A percentile compares a stretch with the other conserved stretches of the same genome.
Evolutionary conservation across 768 basidiomycete species (phyloP).

Genomic region (Steccherinum ochraceum): DNA sequence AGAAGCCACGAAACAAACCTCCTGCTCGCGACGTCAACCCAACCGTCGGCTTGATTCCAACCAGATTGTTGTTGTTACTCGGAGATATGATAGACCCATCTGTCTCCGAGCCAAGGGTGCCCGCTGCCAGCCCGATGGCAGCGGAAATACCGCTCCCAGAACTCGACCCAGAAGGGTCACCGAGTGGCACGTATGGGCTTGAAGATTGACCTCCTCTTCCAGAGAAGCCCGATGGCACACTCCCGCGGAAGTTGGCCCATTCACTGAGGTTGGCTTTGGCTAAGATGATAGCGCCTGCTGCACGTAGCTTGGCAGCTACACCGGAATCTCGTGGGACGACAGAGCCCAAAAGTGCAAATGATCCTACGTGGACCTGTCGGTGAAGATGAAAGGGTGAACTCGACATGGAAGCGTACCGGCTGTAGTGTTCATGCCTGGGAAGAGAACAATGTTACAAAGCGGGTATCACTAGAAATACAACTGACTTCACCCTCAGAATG

Average conservation of each 20-base stretch:
- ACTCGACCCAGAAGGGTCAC: slow-evolving; percentile 45
- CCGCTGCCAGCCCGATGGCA: slow-evolving; percentile 38
- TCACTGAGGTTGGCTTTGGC: slow-evolving; percentile 38
- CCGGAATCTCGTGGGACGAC: slow-evolving; percentile 28
- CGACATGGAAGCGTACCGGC: slow-evolving; percentile 12
- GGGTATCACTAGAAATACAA: no score
- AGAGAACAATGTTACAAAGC: neutral
- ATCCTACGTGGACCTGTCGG: slow-evolving; percentile 10
- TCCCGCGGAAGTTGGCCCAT: slow-evolving; percentile 36
- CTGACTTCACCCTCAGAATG: slow-evolving; percentile 24
- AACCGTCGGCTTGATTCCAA: slow-evolving; percentile 31
- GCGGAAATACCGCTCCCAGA: slow-evolving; percentile 47
- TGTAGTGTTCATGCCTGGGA: slow-evolving; percentile 31
- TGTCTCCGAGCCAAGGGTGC: slow-evolving; percentile 40
- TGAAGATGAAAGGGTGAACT: no score
- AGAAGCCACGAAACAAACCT: slow-evolving; percentile 20
- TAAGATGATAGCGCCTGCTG: slow-evolving; percentile 33
- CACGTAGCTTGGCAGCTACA: slow-evolving; percentile 25
- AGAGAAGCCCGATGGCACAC: slow-evolving; percentile 36
- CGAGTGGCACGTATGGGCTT: slow-evolving; percentile 35
- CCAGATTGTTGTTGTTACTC: slow-evolving; percentile 34
- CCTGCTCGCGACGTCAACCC: slow-evolving; percentile 29
- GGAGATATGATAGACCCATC: slow-evolving; percentile 45
- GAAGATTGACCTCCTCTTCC: slow-evolving; percentile 41
- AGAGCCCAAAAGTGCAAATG: slow-evolving; percentile 26